Conservation (phyloP, 768 basidiomycete genomes). For the Guyanaporus albipodus region DNA sequence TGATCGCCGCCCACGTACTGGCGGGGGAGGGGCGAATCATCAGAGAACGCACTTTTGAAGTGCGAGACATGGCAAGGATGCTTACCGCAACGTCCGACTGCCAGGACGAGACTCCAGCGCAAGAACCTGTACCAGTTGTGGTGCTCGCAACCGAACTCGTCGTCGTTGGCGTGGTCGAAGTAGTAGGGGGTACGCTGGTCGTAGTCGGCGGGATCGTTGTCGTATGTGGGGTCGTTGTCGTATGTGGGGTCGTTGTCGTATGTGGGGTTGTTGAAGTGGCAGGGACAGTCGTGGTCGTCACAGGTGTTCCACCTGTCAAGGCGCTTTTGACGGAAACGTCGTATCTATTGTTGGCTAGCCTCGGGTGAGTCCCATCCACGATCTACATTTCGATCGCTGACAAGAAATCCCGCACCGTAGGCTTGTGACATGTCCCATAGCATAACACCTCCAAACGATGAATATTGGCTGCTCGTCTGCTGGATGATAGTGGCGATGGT, state of each 20-base stretch:
- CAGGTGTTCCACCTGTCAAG: conserved; percentile 34
- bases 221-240: background rate
- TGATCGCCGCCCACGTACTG: conserved; percentile 45
- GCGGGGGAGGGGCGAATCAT: background rate
- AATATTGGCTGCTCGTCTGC: conserved; percentile 34
- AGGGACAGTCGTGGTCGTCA: background rate
- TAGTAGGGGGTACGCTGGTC: no score
- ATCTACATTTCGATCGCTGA: background rate
- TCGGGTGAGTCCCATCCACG: background rate
- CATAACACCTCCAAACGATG: conserved; percentile 47
- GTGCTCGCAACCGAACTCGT: conserved; percentile 7
- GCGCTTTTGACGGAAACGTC: conserved; percentile 59
- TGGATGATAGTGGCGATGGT: conserved; percentile 35
- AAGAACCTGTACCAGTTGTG: conserved; percentile 26
- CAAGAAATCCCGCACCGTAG: conserved; percentile 28
- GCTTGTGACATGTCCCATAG: conserved; percentile 47
- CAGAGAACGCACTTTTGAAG: background rate
- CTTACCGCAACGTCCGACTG: conserved; percentile 36
- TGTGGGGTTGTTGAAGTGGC: conserved; percentile 21
- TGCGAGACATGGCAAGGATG: background rate
- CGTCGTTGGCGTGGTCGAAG: conserved; percentile 2
- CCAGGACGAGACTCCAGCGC: conserved; percentile 46
- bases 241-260: background rate
- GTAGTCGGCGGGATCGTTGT: background rate
- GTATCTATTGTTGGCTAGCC: conserved; percentile 50